These are phyloP conservation scores for Aspergillus bridgeri DNA, from an alignment of 495 filamentous ascomycete species.

Conservation along the genomic window DNA sequence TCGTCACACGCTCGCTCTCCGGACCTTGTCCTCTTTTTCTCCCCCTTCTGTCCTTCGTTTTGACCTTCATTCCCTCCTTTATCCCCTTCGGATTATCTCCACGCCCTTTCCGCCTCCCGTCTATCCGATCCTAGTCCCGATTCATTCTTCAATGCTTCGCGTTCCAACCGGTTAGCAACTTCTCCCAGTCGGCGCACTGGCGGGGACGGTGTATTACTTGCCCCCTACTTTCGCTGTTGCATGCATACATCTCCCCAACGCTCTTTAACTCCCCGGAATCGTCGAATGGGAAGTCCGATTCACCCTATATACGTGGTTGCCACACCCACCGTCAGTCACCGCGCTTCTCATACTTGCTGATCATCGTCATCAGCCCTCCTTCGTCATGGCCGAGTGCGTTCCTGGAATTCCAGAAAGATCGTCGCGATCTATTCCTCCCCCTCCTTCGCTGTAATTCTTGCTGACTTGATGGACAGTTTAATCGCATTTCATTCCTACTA, in stretches of 20 bases:
- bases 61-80: not conserved
- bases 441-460: not conserved
- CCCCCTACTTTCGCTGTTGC: conserved; percentile 6
- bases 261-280: conserved; percentile 5
- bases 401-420: not conserved
- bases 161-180: conserved; percentile 13
- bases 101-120: conserved; percentile 2
- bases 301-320: conserved; percentile 14
- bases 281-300: conserved; percentile 14
- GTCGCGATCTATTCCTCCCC: not conserved
- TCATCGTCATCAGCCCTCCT: conserved; percentile 21
- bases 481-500: conserved; percentile 46
- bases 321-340: conserved; percentile 10
- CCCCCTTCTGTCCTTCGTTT: conserved; percentile 4
- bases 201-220: conserved; percentile 14
- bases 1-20: not conserved
- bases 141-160: conserved; percentile 18
- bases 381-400: conserved; percentile 46
- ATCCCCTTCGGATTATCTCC: conserved; percentile 2
- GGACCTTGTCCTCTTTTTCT: too few relatives aligned
- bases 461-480: conserved; percentile 27
- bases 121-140: conserved; percentile 4
- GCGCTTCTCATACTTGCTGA: conserved; percentile 10
- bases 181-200: conserved; percentile 20
- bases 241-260: conserved; percentile 6